These are phyloP conservation scores for Alternaria sp. DNA, from an alignment of 2,329 filamentous ascomycete genomes.

Conservation along the genomic window DNA sequence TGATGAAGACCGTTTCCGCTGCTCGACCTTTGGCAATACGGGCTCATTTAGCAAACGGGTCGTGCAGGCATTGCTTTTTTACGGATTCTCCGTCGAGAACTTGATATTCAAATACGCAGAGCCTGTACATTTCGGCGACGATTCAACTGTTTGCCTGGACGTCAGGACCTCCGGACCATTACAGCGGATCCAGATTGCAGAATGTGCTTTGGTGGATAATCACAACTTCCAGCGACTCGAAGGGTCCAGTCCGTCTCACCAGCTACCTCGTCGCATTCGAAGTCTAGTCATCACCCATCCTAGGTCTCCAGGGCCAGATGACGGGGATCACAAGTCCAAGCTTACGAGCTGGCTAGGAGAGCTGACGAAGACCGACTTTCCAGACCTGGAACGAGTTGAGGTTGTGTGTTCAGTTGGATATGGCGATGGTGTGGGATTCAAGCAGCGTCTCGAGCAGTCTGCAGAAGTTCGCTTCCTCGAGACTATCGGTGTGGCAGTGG, in stretches of 20 bases:
- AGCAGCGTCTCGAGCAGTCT: neutral
- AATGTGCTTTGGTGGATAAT: neutral
- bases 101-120: neutral
- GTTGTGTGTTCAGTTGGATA: neutral
- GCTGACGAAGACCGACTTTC: neutral
- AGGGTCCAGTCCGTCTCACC: neutral
- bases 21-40: accelerated
- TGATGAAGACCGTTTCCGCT: accelerated
- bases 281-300: neutral
- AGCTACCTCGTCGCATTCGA: neutral
- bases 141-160: neutral
- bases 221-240: neutral
- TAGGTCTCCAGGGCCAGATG: neutral
- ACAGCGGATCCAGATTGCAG: neutral
- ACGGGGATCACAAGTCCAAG: neutral
- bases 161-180: no score
- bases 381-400: neutral
- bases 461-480: neutral
- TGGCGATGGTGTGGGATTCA: neutral
- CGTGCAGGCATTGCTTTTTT: neutral
- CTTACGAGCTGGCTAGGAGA: neutral
- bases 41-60: accelerated
- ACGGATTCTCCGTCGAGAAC: neutral
- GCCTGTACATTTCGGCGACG: neutral
- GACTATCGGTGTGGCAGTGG: neutral